Conservation (phyloP, 495 filamentous ascomycete genomes). For the Hypomontagnella submonticulosa region DNA sequence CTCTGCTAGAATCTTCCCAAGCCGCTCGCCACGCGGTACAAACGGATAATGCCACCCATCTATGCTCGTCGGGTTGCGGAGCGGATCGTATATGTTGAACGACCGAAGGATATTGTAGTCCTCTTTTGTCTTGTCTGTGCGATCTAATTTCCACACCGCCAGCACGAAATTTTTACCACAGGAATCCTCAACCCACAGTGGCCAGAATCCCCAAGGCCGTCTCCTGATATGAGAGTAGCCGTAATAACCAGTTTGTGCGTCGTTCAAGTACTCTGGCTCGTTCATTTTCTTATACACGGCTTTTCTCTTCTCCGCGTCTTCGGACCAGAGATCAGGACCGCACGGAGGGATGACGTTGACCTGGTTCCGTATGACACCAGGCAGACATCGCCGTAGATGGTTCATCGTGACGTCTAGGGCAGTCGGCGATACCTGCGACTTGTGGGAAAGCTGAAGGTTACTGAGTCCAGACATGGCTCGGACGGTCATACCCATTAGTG, state of each 20-base stretch:
- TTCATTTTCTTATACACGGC: constrained; percentile 29
- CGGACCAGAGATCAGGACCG: constrained; percentile 40
- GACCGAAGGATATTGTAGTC: constrained; percentile 6
- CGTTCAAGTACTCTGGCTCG: not conserved
- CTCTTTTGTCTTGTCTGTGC: not conserved
- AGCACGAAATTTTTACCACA: constrained; percentile 40
- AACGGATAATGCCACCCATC: constrained; percentile 3
- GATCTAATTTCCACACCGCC: constrained; percentile 26
- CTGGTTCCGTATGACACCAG: not conserved
- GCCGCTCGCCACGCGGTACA: constrained; percentile 1
- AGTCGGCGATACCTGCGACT: constrained; percentile 27
- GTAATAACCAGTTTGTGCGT: not conserved
- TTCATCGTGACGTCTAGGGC: constrained; percentile 37
- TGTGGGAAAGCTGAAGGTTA: constrained; percentile 38
- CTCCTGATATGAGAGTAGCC: constrained; percentile 19
- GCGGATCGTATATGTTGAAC: constrained; percentile 40
- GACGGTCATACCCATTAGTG: constrained; percentile 4
- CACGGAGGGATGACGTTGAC: constrained; percentile 20
- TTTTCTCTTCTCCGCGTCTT: not conserved
- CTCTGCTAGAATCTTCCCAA: constrained; percentile 3
- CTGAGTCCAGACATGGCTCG: constrained; percentile 41
- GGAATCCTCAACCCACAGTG: constrained; percentile 46
- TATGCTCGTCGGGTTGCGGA: constrained; percentile 46
- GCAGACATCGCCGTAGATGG: constrained; percentile 40
- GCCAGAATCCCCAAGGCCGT: constrained; percentile 40